These are phyloP conservation scores for Keithomyces neogunnii DNA, from an alignment of 2,329 filamentous ascomycete species.

Conservation along the genomic window DNA sequence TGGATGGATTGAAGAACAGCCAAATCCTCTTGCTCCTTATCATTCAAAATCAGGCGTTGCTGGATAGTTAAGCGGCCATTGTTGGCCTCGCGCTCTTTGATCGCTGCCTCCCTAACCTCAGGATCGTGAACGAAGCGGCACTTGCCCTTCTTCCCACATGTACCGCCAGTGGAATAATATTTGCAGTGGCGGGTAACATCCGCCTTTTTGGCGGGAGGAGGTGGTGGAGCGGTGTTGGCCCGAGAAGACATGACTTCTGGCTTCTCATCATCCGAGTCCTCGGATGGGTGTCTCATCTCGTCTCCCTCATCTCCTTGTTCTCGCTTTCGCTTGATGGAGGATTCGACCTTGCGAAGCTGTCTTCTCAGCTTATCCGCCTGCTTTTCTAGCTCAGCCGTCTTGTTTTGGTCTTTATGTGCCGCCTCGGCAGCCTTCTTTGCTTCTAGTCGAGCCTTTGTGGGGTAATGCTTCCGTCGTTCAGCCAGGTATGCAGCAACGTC, in stretches of 20 bases:
- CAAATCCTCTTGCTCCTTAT: constrained; percentile 60
- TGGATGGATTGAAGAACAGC: constrained; percentile 58
- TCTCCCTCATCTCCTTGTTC: constrained; percentile 60
- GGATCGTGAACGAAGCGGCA: constrained; percentile 64
- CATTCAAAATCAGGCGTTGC: constrained; percentile 57
- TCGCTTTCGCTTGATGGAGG: constrained; percentile 59
- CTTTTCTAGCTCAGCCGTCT: constrained; percentile 51
- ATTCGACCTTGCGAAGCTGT: constrained; percentile 63
- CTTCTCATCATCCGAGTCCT: constrained; percentile 46
- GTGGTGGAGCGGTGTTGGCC: constrained; percentile 18
- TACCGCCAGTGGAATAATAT: constrained; percentile 61
- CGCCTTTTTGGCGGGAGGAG: constrained; percentile 44
- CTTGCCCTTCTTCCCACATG: constrained; percentile 66
- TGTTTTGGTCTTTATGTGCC: constrained; percentile 44
- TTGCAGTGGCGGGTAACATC: constrained; percentile 61
- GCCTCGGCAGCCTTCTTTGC: constrained; percentile 48
- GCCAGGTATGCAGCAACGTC: constrained; percentile 75
- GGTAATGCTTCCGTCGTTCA: constrained; percentile 72
- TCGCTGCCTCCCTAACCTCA: constrained; percentile 52
- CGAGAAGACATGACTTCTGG: constrained; percentile 51
- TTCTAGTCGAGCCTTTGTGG: constrained; percentile 63
- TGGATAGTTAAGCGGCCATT: constrained; percentile 58
- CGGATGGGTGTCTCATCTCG: constrained; percentile 49
- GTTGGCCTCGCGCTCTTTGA: constrained; percentile 56
- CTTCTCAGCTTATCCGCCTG: constrained; percentile 54